A percentile compares a stretch with the other conserved stretches of the same genome.
Evolutionary conservation across 352 stramenopile species (phyloP).

Genomic region (Phytophthora citricola): DNA sequence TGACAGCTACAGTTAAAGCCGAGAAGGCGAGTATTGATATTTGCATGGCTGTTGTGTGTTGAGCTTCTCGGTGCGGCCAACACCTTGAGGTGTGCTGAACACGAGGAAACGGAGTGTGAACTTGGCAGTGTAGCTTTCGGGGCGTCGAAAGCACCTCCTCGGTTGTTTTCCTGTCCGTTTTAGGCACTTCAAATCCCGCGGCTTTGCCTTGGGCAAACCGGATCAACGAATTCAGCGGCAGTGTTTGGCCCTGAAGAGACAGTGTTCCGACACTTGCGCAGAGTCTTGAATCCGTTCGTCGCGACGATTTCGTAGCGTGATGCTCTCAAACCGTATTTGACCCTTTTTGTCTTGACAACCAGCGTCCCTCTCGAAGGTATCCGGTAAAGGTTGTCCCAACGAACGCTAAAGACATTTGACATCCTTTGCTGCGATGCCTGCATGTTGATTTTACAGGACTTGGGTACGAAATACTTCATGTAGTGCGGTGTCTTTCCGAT

Average conservation of each 20-base stretch:
- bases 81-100: slow-evolving; percentile 9
- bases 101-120: slow-evolving; percentile 20
- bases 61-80: slow-evolving; percentile 2
- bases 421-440: slow-evolving; percentile 6
- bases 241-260: slow-evolving; percentile 8
- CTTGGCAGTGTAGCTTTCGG: slow-evolving; percentile 12
- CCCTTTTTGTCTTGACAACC: neutral
- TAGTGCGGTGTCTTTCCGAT: neutral
- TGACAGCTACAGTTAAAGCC: slow-evolving; percentile 5
- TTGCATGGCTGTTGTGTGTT: slow-evolving; percentile 20
- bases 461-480: neutral
- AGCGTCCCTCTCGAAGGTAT: neutral
- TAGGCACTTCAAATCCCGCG: slow-evolving; percentile 23
- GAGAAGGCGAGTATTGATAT: slow-evolving; percentile 17
- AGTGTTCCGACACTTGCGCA: slow-evolving; percentile 18
- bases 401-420: slow-evolving; percentile 3
- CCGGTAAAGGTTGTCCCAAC: neutral
- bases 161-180: slow-evolving; percentile 29
- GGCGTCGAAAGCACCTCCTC: slow-evolving; percentile 21
- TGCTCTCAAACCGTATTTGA: slow-evolving; percentile 24
- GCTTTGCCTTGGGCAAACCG: slow-evolving; percentile 12
- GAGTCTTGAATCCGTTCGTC: slow-evolving; percentile 1
- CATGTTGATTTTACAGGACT: slow-evolving; percentile 2
- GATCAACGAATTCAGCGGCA: slow-evolving; percentile 18
- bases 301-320: slow-evolving; percentile 17